Evolutionary conservation across 805 yeast species (phyloP).

Genomic region (Wickerhamomyces subpelliculosus): DNA sequence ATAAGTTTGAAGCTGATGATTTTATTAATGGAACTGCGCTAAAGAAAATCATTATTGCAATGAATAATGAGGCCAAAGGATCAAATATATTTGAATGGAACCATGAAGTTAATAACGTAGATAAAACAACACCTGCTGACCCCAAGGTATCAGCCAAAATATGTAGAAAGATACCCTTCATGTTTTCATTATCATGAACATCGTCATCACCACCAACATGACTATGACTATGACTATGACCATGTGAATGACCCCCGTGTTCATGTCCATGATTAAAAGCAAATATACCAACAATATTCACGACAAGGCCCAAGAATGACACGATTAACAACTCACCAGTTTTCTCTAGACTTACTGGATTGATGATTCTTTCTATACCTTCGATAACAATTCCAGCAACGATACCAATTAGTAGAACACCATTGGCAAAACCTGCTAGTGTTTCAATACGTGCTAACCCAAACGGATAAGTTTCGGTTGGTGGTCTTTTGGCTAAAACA

Average conservation of each 20-base stretch:
- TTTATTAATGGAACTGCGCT: conserved; percentile 82
- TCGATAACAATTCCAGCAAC: conserved; percentile 84
- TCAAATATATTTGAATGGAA: conserved; percentile 74
- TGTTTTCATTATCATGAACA: conserved; percentile 49
- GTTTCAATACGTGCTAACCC: conserved; percentile 84
- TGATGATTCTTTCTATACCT: conserved; percentile 71
- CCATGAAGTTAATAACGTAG: conserved; percentile 69
- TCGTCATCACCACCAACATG: conserved; percentile 23
- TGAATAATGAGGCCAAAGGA: conserved; percentile 85
- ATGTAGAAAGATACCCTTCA: conserved; percentile 92
- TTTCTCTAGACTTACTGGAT: conserved; percentile 71
- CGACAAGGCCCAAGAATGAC: conserved; percentile 75
- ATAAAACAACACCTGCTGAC: conserved; percentile 92
- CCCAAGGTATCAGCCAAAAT: conserved; percentile 95
- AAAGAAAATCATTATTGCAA: conserved; percentile 69
- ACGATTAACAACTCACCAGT: conserved; percentile 84
- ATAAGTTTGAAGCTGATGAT: conserved; percentile 69
- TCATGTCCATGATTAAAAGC: conserved; percentile 87
- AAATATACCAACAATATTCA: conserved; percentile 86
- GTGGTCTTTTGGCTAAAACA: conserved; percentile 48
- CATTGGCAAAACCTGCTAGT: conserved; percentile 93
- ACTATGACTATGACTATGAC: conserved; percentile 33
- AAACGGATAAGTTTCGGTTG: conserved; percentile 73
- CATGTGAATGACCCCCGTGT: conserved; percentile 37
- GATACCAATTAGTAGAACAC: conserved; percentile 79